Evolutionary conservation across 1,284 basidiomycete genomes (phyloP), one percentile per base, ranked within the genome.

Genomic region (Ustilago loliicola): DNA sequence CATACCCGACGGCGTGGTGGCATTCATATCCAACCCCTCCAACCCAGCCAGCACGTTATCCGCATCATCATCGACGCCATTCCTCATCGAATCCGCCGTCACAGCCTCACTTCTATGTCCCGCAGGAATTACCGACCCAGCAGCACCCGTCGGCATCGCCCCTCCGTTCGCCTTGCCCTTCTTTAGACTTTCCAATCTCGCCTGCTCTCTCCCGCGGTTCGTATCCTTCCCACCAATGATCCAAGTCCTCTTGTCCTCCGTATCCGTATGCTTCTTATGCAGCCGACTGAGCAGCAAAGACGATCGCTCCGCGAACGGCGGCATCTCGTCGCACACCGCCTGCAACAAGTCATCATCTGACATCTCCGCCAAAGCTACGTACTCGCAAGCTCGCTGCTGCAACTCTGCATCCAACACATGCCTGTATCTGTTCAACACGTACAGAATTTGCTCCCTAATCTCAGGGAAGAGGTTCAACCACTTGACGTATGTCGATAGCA

Each of bases 381-480:
- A 83, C 66, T 86, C 84, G 77, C 96, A 99, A 48, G 97, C 97
- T 53, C 97, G 92, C 87, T 99, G 97, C 87, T 99, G 97, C 5
- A 99, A 89, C 85, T 99, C 97, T 23, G 96, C 92, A 86, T 99
- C 96, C n/a, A 99, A 91, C 38, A 98, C 94, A 84, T 97, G 94
- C 13, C 64, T 64, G 87, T 98, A 99, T n/a, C 95, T 93, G 81
- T 98, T 95, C 84, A 99, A 96, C 73, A 99, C 94, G 86, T 93
- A 94, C 82, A 98, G 86, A 25, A 99, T 90, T 84, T 97, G 95
- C 25, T 92, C 91, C 80, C 96, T 96, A 87, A 99, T 98, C 87
- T 99, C 97, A 8, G 97, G 97, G 88, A 99, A 99, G 61, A 99
- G 92, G 86, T 99, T 99, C 74, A 98, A 94, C 96, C 95, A 97